A percentile compares a stretch with the other conserved stretches of the same genome.
Evolutionary conservation across 225 moss, liverwort and hornwort genomes (phyloP).

Genomic region (Polytrichum formosum): DNA sequence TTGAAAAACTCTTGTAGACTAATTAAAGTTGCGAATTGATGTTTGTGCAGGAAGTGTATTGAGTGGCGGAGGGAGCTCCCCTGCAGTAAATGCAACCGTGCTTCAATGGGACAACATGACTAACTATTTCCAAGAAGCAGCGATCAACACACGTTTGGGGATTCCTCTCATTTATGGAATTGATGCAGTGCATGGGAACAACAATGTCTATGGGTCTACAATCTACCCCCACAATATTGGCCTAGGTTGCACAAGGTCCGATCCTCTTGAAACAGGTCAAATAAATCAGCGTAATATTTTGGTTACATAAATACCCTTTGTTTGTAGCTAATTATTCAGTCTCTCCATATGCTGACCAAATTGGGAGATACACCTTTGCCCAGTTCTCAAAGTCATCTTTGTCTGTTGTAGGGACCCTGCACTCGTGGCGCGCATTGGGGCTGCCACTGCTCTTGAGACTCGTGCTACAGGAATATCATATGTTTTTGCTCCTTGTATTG

Average conservation of each 20-base stretch:
- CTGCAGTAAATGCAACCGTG: conserved; percentile 40
- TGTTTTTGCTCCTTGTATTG: conserved; percentile 91
- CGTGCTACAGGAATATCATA: conserved; percentile 84
- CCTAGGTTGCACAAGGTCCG: conserved; percentile 70
- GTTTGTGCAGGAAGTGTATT: conserved; percentile 68
- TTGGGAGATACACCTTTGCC: background rate
- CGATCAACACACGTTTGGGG: conserved; percentile 62
- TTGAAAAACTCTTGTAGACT: no score
- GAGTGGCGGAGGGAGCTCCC: conserved; percentile 81
- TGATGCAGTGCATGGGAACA: conserved; percentile 95
- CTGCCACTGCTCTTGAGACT: conserved; percentile 83
- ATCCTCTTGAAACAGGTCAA: background rate
- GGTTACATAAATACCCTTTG: no score
- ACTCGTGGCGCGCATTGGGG: conserved; percentile 72
- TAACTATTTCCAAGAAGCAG: conserved; percentile 67
- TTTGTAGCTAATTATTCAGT: background rate
- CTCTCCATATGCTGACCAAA: background rate
- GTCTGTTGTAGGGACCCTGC: conserved; percentile 56
- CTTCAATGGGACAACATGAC: conserved; percentile 72
- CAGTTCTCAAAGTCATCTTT: background rate
- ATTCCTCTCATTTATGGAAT: conserved; percentile 89
- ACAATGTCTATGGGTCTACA: conserved; percentile 73
- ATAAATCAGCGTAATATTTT: conserved; percentile 2
- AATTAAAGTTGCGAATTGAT: no score
- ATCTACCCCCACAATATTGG: conserved; percentile 96